Conservation (phyloP, 2,329 filamentous ascomycete genomes). For the Aspergillus transmontanensis region DNA sequence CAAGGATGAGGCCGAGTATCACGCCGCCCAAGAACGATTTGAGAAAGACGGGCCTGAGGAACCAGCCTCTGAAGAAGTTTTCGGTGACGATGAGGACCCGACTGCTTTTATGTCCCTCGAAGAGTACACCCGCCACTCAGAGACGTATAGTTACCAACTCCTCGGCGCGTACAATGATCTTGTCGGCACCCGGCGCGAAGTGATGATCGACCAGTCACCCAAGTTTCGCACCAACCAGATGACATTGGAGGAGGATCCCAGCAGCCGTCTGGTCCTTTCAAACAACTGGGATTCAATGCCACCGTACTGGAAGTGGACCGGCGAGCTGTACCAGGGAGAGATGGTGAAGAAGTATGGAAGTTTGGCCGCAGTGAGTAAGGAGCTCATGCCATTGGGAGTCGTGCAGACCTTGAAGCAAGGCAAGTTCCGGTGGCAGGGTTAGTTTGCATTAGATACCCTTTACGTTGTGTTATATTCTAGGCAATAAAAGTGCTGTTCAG, state of each 20-base stretch:
- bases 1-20: slow-evolving; percentile 58
- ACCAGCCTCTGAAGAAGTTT: not conserved
- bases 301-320: slow-evolving; percentile 48
- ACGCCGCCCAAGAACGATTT: slow-evolving; percentile 42
- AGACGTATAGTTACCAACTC: slow-evolving; percentile 35
- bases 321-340: slow-evolving; percentile 43
- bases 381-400: slow-evolving; percentile 47
- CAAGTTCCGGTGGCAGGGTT: slow-evolving; percentile 46
- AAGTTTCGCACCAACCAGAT: slow-evolving; percentile 30
- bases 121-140: slow-evolving; percentile 41
- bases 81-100: slow-evolving; percentile 2
- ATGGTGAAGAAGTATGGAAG: slow-evolving; percentile 45
- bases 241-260: slow-evolving; percentile 14
- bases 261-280: slow-evolving; percentile 22
- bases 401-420: slow-evolving; percentile 45
- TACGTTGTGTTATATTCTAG: not conserved
- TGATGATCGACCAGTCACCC: slow-evolving; percentile 30
- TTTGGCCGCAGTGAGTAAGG: slow-evolving; percentile 43
- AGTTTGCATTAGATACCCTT: slow-evolving; percentile 12
- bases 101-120: slow-evolving; percentile 40
- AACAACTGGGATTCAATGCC: slow-evolving; percentile 38
- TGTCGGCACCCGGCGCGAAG: slow-evolving; percentile 35
- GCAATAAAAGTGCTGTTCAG: not conserved
- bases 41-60: slow-evolving; percentile 26
- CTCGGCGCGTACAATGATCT: slow-evolving; percentile 35